phyloP scores from a whole-genome alignment of 1,284 basidiomycete genomes.

The Heliocybe sulcata region DNA sequence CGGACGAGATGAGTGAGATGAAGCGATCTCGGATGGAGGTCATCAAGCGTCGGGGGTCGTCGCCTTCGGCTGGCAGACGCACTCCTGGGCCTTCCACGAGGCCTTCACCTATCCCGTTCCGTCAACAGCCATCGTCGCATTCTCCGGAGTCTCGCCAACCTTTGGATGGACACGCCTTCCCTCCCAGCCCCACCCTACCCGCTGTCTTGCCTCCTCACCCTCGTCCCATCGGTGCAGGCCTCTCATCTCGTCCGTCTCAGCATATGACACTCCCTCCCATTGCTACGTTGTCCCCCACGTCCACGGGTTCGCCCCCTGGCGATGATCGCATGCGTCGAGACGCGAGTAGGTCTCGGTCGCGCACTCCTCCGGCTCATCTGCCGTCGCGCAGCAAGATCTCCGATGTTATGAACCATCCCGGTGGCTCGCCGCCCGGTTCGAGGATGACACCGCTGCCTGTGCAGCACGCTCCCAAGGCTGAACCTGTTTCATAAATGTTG shows the following conservation, averaged over 20 bases:
- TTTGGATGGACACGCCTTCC: constrained; percentile 29
- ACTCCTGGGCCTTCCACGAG: constrained; percentile 50
- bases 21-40: constrained; percentile 61
- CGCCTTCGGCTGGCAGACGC: constrained; percentile 38
- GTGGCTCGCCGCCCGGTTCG: constrained; percentile 26
- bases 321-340: constrained; percentile 44
- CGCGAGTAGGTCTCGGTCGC: constrained; percentile 23
- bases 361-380: neutral
- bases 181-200: constrained; percentile 43
- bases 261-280: constrained; percentile 52
- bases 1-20: constrained; percentile 43
- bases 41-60: constrained; percentile 41
- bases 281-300: constrained; percentile 53
- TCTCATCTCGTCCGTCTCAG: constrained; percentile 18
- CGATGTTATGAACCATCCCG: constrained; percentile 28
- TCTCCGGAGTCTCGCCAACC: constrained; percentile 55
- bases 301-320: constrained; percentile 42
- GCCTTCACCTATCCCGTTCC: constrained; percentile 70
- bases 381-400: constrained; percentile 40
- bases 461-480: neutral
- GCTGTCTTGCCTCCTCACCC: constrained; percentile 62
- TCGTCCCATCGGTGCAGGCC: constrained; percentile 53
- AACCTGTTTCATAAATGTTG: neutral
- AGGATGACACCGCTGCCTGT: constrained; percentile 14
- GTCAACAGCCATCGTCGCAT: constrained; percentile 52